Conservation (phyloP, 129 eudicot species). For the Kitagawia praeruptora region DNA sequence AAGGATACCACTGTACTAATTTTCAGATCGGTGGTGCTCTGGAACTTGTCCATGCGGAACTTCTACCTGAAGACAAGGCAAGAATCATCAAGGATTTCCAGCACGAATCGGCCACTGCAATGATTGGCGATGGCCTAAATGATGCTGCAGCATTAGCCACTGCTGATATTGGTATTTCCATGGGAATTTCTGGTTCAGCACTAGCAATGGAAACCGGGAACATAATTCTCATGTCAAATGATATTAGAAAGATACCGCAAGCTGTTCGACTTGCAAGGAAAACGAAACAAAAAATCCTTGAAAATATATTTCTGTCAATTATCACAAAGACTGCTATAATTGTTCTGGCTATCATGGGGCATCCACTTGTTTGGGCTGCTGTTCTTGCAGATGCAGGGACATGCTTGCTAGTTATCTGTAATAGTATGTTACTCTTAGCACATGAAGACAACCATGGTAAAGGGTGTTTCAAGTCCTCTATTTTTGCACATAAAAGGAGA, state of each 20-base stretch:
- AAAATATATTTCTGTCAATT: conserved; percentile 55
- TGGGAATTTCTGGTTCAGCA: conserved; percentile 96
- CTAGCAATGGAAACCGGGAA: conserved; percentile 91
- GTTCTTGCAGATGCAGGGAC: conserved; percentile 85
- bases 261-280: conserved; percentile 45
- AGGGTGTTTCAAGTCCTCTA: conserved; percentile 13
- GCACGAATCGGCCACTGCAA: conserved; percentile 52
- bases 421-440: conserved; percentile 71
- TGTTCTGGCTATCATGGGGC: conserved; percentile 65
- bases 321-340: conserved; percentile 59
- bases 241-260: conserved; percentile 58
- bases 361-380: conserved; percentile 92
- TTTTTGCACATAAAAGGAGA: conserved; percentile 13
- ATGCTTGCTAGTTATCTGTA: conserved; percentile 72
- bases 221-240: conserved; percentile 74
- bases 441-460: conserved; percentile 6
- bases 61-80: conserved; percentile 83
- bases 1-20: neutral
- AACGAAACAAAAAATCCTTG: conserved; percentile 45
- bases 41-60: conserved; percentile 54
- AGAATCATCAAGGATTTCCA: conserved; percentile 49
- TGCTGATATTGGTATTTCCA: conserved; percentile 81
- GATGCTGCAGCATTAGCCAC: conserved; percentile 94
- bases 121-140: conserved; percentile 93
- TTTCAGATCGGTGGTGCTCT: conserved; percentile 61